Percentiles rank a stretch among this genome's conserved stretches.
phyloP scores from a whole-genome alignment of 768 basidiomycete genomes.

The Suillus weaverae region DNA sequence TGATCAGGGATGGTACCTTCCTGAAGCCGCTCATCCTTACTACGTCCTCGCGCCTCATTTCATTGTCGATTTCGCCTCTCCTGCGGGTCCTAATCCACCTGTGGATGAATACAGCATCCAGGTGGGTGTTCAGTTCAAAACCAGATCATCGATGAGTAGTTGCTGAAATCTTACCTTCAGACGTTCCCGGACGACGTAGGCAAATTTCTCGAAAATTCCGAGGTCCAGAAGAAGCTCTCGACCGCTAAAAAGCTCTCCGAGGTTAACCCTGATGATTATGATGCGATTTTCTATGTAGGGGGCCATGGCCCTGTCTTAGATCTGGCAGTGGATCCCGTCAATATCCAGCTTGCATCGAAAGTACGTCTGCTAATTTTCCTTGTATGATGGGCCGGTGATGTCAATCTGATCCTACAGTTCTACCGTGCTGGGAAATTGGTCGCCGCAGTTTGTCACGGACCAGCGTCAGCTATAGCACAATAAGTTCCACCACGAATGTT shows the following conservation, averaged over 20 bases:
- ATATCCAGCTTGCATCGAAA: slow-evolving; percentile 56
- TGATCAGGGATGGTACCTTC: slow-evolving; percentile 73
- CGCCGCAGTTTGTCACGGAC: slow-evolving; percentile 79
- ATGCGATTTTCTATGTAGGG: slow-evolving; percentile 76
- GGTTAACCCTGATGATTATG: slow-evolving; percentile 60
- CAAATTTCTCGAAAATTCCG: slow-evolving; percentile 61
- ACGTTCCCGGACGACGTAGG: slow-evolving; percentile 54
- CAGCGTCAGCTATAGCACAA: slow-evolving; percentile 48
- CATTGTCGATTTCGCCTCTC: slow-evolving; percentile 60
- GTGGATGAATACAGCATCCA: slow-evolving; percentile 58
- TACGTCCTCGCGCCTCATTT: slow-evolving; percentile 51
- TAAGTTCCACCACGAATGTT: neutral
- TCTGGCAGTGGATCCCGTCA: slow-evolving; percentile 55
- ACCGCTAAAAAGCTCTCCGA: slow-evolving; percentile 61
- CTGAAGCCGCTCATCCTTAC: slow-evolving; percentile 76
- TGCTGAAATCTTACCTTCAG: slow-evolving; percentile 29
- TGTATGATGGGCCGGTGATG: neutral
- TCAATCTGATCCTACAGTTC: slow-evolving; percentile 44
- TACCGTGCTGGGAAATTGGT: slow-evolving; percentile 66
- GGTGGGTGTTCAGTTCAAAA: slow-evolving; percentile 30
- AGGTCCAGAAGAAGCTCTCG: slow-evolving; percentile 52
- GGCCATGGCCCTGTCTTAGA: slow-evolving; percentile 81
- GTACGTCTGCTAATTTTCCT: slow-evolving; percentile 34
- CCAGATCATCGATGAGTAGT: neutral
- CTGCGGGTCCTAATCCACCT: slow-evolving; percentile 68